Base-by-base conservation (phyloP, 345 rosid species). In the Cochlearia excelsa region DNA sequence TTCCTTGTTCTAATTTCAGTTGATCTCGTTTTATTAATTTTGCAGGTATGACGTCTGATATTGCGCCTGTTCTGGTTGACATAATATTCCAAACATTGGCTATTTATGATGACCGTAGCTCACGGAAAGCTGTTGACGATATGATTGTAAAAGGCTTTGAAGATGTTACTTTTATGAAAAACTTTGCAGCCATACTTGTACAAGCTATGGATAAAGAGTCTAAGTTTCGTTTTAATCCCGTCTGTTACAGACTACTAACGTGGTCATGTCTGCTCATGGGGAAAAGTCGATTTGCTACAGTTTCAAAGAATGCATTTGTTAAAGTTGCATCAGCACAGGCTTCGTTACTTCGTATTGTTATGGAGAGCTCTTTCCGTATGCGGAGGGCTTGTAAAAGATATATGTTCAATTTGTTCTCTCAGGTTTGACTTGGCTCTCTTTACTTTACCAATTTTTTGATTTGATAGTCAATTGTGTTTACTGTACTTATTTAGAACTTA, bases 221-320 rank as follows among this genome's bases (percentile, higher is more conserved):
- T 26, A 87, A 85, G 73, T 66, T 66, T 51, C 79, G 80, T 28
- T 77, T 89, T 9, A 79, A 68, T 55, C 77, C 78, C 1, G 85
- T 88, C 47, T 81, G 94, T 78, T 75, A 75, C 59, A 81, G 87
- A 75, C 84, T 93, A 44, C 83, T 93, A 57, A 70, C 77, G 37
- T 93, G 97, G 99, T 87, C 99, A 2, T 84, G 91, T 56, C 79
- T 93, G 64, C 85, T 93, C 23, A 74, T 93, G 61, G 73, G 65
- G 30, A 79, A 72, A 62, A 87, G 95, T 70, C 84, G 82, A 45
- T 93, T 93, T 71, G 73, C 84, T n/a, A 59, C 88, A 6, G 73
- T 78, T 74, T 81, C 97, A 2, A 87, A 78, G 80, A 87, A 79
- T 79, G 97, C 84, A 26, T 77, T 85, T 52, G 78, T 74, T 73